Evolutionary conservation across 441 rosid species (phyloP), one percentile per base, ranked within the genome.

Genomic region (Gossypium laxum): DNA sequence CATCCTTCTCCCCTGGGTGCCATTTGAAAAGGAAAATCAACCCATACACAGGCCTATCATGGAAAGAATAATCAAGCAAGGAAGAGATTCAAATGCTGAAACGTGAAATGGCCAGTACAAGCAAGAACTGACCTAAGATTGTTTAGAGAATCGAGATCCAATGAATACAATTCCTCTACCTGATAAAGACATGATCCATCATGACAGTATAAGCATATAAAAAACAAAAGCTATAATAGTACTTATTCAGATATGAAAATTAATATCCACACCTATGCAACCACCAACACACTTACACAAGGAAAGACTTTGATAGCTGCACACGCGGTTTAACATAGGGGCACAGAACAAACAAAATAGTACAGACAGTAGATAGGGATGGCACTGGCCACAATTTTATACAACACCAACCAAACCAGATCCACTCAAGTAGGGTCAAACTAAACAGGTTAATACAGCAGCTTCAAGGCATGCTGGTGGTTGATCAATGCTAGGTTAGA

Each of bases 21-120:
- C 97, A 93, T 80, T 93, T 93, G 89, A 93, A 93, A 76, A 93
- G 97, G 84, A 93, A 93, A 77, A 93, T 85, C 89, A 93, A 79
- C 73, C 98, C 98, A 54, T 90, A 91, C 19, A 93, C 84, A 52
- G 98, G 98, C 87, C 98, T 93, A 80, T 48, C 74, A 78, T 74
- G 67, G 28, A 72, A 62, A 74, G 64, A 24, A 19, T 61, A 30
- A 51, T 19, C 22, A 64, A 41, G 28, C 0, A 45, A 24, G 7
- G 3, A 67, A 65, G 38, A 15, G 5, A 19, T 32, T 12, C 7
- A 3, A 38, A 45, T 4, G 57, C 22, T 24, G 72, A 50, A 17
- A n/a, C 0, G 6, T 10, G 62, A 4, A 57, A 58, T n/a, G 3
- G 8, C 47, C 58, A 64, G n/a, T 19, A 8, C 14, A 67, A 63